Evolutionary conservation across 352 stramenopile species (phyloP), one percentile per base, ranked within the genome.

Genomic region (Blastocystis sp.): DNA sequence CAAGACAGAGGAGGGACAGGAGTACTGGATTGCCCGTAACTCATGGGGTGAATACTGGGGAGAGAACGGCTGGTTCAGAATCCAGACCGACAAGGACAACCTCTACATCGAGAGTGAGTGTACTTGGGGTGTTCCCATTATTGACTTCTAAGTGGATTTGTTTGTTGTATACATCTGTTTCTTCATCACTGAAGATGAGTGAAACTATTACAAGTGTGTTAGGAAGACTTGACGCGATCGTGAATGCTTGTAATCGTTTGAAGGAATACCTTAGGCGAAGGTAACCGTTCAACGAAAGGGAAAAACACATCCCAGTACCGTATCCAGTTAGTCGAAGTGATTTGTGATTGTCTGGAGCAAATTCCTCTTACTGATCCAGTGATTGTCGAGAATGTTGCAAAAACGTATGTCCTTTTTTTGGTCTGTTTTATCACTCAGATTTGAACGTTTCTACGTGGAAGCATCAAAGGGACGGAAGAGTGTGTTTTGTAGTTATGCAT

Each of bases 1-100:
- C 56, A 95, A 93, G 56, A 93, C 95, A 66, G 94, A 95, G 73
- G 93, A 95, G 62, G 94, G 92, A 37, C 92, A 94, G 73, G 95
- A 97, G 90, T 97, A 97, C 90, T 98, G 93, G 94, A 95, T 97
- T 55, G 95, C 93, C 37, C 93, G 95, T 65, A 97, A 97, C 91
- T 96, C 93, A 64, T 97, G 95, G 95, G 94, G 94, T 4, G 96
- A 34, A 11, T 96, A 96, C 91, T 97, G 94, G 94, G 95, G 95
- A 39, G 94, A 96, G 91, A 93, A 97, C 54, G 95, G 95, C 59
- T 98, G 94, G 93, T 96, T 96, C 92, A 92, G 93, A 75, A 96
- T 97, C 68, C 87, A 93, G 76, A 96, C 95, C 92, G 93, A 95
- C 90, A 93, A 95, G 91, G 94, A 97, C 92, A 96, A 96, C 90